Evolutionary conservation across 257 asterid genomes (phyloP).

Genomic region (Solanum bulbocastanum): DNA sequence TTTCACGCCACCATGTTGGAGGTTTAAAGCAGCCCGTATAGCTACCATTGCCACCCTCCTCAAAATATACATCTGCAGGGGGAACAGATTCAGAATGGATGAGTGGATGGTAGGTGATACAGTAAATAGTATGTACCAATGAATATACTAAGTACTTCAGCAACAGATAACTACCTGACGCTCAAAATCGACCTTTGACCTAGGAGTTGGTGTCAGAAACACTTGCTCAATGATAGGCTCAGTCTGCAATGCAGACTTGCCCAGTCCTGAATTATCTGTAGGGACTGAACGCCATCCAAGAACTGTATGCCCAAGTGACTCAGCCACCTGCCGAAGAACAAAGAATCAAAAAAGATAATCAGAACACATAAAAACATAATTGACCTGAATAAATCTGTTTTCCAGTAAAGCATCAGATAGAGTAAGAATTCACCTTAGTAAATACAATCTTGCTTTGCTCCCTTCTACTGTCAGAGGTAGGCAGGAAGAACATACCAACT

Average conservation of each 20-base stretch:
- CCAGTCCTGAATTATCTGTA: conserved; percentile 90
- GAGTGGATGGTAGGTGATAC: background rate
- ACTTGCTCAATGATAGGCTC: conserved; percentile 97
- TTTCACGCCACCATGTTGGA: conserved; percentile 76
- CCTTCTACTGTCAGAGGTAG: conserved; percentile 79
- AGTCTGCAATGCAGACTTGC: conserved; percentile 88
- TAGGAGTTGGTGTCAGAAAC: conserved; percentile 73
- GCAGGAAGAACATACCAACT: conserved; percentile 98
- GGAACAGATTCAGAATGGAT: background rate
- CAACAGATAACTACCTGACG: conserved; percentile 57
- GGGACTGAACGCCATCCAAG: conserved; percentile 97
- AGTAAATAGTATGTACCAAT: background rate
- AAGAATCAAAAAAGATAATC: background rate
- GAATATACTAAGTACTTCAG: background rate
- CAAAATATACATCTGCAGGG: conserved; percentile 78
- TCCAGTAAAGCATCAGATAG: background rate
- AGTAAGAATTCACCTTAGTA: conserved; percentile 42
- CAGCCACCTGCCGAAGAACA: conserved; percentile 62
- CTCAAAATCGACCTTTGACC: conserved; percentile 78
- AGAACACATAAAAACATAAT: background rate
- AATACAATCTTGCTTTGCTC: conserved; percentile 88
- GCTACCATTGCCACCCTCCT: conserved; percentile 99
- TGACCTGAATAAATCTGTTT: background rate
- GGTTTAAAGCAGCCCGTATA: conserved; percentile 93
- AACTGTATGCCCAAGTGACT: conserved; percentile 92